Conservation (phyloP, 495 filamentous ascomycete species). For the Podospora australis region DNA sequence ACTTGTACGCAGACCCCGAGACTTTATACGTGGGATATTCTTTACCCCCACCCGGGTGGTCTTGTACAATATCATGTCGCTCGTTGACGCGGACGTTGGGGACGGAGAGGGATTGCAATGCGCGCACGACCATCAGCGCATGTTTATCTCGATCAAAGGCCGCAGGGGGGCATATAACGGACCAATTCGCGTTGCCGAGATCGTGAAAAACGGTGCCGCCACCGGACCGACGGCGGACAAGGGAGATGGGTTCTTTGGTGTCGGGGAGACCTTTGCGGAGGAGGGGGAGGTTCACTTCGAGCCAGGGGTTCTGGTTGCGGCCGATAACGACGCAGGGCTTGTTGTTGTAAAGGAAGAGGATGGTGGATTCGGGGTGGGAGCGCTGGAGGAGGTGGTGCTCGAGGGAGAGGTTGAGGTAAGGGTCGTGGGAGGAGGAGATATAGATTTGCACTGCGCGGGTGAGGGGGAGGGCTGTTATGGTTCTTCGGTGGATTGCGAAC, state of each 20-base stretch:
- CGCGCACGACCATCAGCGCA: constrained; percentile 82
- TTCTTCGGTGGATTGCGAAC: not conserved
- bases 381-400: constrained; percentile 83
- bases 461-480: constrained; percentile 3
- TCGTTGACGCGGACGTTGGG: constrained; percentile 62
- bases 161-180: constrained; percentile 70
- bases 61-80: constrained; percentile 87
- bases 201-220: constrained; percentile 95
- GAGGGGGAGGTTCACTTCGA: constrained; percentile 69
- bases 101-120: constrained; percentile 52
- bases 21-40: constrained; percentile 57
- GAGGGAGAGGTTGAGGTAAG: constrained; percentile 92
- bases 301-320: constrained; percentile 96
- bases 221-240: constrained; percentile 78
- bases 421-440: constrained; percentile 64
- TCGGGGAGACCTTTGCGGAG: constrained; percentile 25
- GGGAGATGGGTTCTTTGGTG: constrained; percentile 31
- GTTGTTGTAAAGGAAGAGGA: constrained; percentile 87
- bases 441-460: constrained; percentile 52
- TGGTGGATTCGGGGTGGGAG: constrained; percentile 58
- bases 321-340: constrained; percentile 81
- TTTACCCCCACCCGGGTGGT: constrained; percentile 20
- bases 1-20: constrained; percentile 88
- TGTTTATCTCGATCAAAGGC: constrained; percentile 78
- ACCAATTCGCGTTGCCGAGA: constrained; percentile 85